Evolutionary conservation across 129 eudicot species (phyloP).

Genomic region (Kitagawia praeruptora): DNA sequence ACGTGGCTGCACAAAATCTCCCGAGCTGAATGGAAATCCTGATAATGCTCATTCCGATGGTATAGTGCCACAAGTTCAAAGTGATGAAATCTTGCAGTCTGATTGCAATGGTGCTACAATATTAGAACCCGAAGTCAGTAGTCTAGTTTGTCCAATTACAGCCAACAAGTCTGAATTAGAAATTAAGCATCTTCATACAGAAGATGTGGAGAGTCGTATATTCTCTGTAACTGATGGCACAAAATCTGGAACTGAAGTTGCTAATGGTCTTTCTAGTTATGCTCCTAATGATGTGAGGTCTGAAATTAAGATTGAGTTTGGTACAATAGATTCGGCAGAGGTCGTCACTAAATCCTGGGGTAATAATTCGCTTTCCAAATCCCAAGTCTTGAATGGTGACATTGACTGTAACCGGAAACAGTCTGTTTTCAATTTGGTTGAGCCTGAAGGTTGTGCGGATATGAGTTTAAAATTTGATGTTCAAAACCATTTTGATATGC

Average conservation of each 20-base stretch:
- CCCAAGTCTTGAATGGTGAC: slow-evolving; percentile 24
- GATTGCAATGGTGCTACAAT: slow-evolving; percentile 18
- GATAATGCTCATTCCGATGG: background rate
- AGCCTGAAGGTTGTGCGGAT: slow-evolving; percentile 13
- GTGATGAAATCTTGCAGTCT: slow-evolving; percentile 14
- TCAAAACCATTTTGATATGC: background rate
- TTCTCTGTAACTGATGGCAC: slow-evolving; percentile 13
- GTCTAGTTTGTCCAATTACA: slow-evolving; percentile 15
- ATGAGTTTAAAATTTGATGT: background rate
- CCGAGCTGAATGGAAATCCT: background rate
- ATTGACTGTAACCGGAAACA: background rate
- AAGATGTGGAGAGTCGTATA: background rate
- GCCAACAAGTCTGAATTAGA: slow-evolving; percentile 17
- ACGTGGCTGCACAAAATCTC: background rate
- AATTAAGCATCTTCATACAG: slow-evolving; percentile 19
- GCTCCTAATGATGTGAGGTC: slow-evolving; percentile 15
- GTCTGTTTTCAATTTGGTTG: slow-evolving; percentile 4
- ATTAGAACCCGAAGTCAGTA: slow-evolving; percentile 21
- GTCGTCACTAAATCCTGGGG: slow-evolving; percentile 12
- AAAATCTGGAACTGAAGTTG: slow-evolving; percentile 23
- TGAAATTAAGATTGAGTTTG: slow-evolving; percentile 31
- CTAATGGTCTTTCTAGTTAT: slow-evolving; percentile 20
- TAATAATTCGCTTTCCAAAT: slow-evolving; percentile 6
- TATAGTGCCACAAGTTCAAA: slow-evolving; percentile 21
- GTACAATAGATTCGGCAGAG: slow-evolving; percentile 30